A percentile compares a stretch with the other conserved stretches of the same genome.
Evolutionary conservation across 2,329 filamentous ascomycete species (phyloP).

Genomic region (Drechslerella stenobrocha): DNA sequence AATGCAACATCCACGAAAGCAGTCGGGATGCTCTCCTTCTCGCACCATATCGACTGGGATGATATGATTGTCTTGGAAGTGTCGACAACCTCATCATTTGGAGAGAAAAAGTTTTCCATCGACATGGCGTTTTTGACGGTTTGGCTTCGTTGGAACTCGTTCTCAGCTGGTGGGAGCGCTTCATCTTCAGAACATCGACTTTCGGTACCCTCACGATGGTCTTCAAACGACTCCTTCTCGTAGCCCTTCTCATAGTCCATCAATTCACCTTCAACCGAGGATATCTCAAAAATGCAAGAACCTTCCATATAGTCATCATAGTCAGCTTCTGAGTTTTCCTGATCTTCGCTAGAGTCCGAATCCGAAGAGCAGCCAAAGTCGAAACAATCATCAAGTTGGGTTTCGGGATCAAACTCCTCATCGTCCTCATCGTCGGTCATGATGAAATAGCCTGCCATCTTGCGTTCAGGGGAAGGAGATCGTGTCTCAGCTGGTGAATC

Average conservation of each 20-base stretch:
- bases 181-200: slow-evolving; percentile 28
- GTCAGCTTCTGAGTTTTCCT: slow-evolving; percentile 10
- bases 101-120: slow-evolving; percentile 47
- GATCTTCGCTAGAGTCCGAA: background rate
- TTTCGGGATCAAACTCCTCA: slow-evolving; percentile 9
- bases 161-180: slow-evolving; percentile 5
- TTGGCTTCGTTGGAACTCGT: slow-evolving; percentile 11
- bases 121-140: slow-evolving; percentile 45
- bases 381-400: background rate
- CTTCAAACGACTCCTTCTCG: slow-evolving; percentile 27
- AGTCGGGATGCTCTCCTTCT: slow-evolving; percentile 9
- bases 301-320: slow-evolving; percentile 47
- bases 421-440: slow-evolving; percentile 28
- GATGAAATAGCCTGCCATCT: slow-evolving; percentile 16
- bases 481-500: slow-evolving; percentile 15
- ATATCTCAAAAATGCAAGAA: slow-evolving; percentile 18
- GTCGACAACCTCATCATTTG: slow-evolving; percentile 23
- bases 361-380: background rate
- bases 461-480: slow-evolving; percentile 28
- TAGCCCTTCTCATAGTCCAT: slow-evolving; percentile 39
- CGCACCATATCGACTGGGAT: background rate
- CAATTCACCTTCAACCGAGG: slow-evolving; percentile 28
- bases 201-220: slow-evolving; percentile 37
- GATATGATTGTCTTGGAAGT: background rate
- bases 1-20: background rate